phyloP scores from a whole-genome alignment of 78 protist genomes.

The Parvularia atlantis region DNA sequence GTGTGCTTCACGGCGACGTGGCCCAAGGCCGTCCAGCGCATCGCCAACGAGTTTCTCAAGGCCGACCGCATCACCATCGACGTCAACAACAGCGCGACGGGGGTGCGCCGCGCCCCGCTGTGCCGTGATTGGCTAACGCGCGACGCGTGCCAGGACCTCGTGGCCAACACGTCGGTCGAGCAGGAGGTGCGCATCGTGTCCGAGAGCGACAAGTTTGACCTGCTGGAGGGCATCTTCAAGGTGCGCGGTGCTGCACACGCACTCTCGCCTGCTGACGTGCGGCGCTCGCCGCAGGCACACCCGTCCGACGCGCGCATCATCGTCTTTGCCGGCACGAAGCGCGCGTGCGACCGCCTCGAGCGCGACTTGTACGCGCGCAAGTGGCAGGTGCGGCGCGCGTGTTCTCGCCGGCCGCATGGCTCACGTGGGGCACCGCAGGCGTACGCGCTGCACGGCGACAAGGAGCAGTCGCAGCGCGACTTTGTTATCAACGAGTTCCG shows the following conservation, averaged over 20 bases:
- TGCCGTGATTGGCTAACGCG: too few species aligned
- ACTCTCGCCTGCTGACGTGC: not conserved
- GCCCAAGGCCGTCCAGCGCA: slow-evolving; percentile 15
- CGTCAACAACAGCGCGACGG: slow-evolving; percentile 4
- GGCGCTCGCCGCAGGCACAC: too few species aligned
- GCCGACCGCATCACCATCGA: not conserved
- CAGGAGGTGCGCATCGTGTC: not conserved
- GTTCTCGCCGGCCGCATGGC: too few species aligned
- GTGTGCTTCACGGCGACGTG: slow-evolving; percentile 62
- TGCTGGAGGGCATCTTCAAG: too few species aligned
- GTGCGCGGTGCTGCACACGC: too few species aligned
- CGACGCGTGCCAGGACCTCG: not conserved
- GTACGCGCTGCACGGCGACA: slow-evolving; percentile 10
- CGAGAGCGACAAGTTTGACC: not conserved
- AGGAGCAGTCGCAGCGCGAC: slow-evolving; percentile 9
- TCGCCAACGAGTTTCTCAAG: not conserved
- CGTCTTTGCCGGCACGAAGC: slow-evolving; percentile 12
- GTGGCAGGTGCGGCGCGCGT: too few species aligned
- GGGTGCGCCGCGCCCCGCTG: too few species aligned
- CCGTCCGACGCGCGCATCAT: not conserved
- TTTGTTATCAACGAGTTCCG: slow-evolving; percentile 16
- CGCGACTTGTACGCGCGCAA: too few species aligned
- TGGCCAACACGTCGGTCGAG: too few species aligned
- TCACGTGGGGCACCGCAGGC: slow-evolving; percentile 3
- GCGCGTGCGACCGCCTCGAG: slow-evolving; percentile 9